Evolutionary conservation across 768 basidiomycete genomes (phyloP), one percentile per base, ranked within the genome.

Genomic region (Tricholoma terreum): DNA sequence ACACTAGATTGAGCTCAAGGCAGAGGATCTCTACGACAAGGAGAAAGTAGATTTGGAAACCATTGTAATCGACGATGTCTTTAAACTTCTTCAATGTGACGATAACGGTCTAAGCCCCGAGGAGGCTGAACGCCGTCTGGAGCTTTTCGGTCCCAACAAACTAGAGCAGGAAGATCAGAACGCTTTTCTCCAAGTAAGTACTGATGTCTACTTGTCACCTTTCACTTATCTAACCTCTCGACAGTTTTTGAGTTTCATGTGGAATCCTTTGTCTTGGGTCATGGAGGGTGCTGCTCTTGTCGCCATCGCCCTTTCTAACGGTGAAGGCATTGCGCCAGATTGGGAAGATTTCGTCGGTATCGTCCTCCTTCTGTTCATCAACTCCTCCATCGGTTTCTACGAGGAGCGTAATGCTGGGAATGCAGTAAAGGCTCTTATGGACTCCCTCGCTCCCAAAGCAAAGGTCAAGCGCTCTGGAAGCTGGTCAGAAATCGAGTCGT

Each of bases 211-310:
- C n/a, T n/a, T n/a, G n/a, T n/a, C n/a, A n/a, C n/a, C 19, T 54
- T 52, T 30, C 50, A 50, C 35, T 4, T 51, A 45, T 59, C 54
- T 57, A 6, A n/a, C 50, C 19, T 40, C 54, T 27, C 1, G 46
- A 33, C 42, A 92, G 90, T 94, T 95, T 75, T 77, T 94, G 64
- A 86, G 87, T 71, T 98, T 98, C 84, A 98, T 98, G 96, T 98
- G 96, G 96, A 98, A 98, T 77, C 96, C 96, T 43, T 80, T 98
- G 11, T 98, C 96, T 33, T 98, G 96, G 96, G 96, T 98, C 74
- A 98, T 98, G 96, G 96, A 98, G 75, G 94, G 89, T 60, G 94
- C 94, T 36, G 91, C 92, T 7, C 80, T 94, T 30, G 93, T 94
- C 63, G 95, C 96, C 49, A 98, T 98, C 71, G 94, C 84, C 40